Base-by-base conservation (phyloP, 148 eudicot genomes). In the Salicornia ramosissima region DNA sequence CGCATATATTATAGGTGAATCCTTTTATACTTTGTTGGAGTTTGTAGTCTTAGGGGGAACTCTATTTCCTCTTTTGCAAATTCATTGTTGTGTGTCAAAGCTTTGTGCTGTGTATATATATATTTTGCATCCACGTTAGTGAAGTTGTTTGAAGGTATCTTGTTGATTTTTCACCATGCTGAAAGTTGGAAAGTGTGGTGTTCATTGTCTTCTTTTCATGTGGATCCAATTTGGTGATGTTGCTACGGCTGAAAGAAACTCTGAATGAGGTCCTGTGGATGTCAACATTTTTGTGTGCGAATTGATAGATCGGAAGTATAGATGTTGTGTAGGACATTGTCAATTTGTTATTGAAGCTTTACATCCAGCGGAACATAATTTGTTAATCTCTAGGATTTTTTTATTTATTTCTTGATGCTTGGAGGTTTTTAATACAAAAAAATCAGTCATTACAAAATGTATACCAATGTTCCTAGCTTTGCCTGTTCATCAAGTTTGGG, bases 1-100 rank as follows among this genome's bases (percentile, higher is more conserved):
- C 96, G 54, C 86, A 83, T 70, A 90, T 94, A 75, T 81, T 94
- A 80, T 90, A 94, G 89, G 50, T 28, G 54, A 55, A 22, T 42
- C 26, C 49, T 25, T 71, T 65, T 36, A 24, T 28, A 40, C 46
- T 26, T 34, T 39, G 52, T 52, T 21, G 50, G 53, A 16, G 22
- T 12, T 57, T 13, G 15, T 26, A 61, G 66, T 49, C 2, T 40
- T 64, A 43, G 68, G 65, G 65, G 46, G 53, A 60, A 8, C 68
- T 56, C 33, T 47, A 31, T 10, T 28, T 33, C 30, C 31, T 36
- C 42, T 16, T 43, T 22, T 54, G 19, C 67, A 56, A 50, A 45
- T 45, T 43, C 31, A 10, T 57, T 56, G 76, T 59, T 47, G 76
- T 55, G 64, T 73, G 71, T 65, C 50, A 65, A 65, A 50, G 71